phyloP scores from a whole-genome alignment of 192 early-diverging fungal genomes.

The Spizellomyces sp. region DNA sequence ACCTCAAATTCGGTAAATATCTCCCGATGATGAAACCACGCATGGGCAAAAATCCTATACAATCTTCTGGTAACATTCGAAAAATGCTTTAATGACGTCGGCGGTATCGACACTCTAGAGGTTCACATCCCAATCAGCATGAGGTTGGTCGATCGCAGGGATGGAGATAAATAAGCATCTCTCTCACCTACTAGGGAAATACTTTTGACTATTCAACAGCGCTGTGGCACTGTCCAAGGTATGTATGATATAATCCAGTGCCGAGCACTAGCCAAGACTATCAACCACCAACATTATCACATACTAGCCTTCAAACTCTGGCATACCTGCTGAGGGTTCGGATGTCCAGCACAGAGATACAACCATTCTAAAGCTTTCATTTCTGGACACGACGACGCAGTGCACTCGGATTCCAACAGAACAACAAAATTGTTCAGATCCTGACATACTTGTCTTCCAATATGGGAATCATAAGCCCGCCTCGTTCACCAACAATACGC shows the following conservation, averaged over 20 bases:
- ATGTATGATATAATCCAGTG: conserved; percentile 92
- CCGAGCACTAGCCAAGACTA: conserved; percentile 65
- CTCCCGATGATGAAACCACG: conserved; percentile 90
- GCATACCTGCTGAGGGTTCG: conserved; percentile 67
- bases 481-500: not conserved
- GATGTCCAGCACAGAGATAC: conserved; percentile 92
- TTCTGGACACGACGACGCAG: conserved; percentile 73
- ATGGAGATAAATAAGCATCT: not conserved
- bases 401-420: conserved; percentile 76
- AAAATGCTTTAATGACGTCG: conserved; percentile 81
- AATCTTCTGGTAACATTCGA: conserved; percentile 86
- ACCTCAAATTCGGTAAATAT: conserved; percentile 87
- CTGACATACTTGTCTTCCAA: conserved; percentile 76
- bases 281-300: too few relatives aligned
- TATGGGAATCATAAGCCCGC: not conserved
- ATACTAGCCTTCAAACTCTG: too few relatives aligned
- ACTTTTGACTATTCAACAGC: conserved; percentile 73
- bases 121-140: not conserved
- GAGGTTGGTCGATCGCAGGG: not conserved
- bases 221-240: conserved; percentile 88
- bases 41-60: conserved; percentile 96
- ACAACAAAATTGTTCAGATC: conserved; percentile 81
- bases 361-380: conserved; percentile 93
- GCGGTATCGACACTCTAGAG: conserved; percentile 48
- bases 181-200: conserved; percentile 71